phyloP scores from a whole-genome alignment of 495 filamentous ascomycete genomes.

The Penicillium mononematosum region DNA sequence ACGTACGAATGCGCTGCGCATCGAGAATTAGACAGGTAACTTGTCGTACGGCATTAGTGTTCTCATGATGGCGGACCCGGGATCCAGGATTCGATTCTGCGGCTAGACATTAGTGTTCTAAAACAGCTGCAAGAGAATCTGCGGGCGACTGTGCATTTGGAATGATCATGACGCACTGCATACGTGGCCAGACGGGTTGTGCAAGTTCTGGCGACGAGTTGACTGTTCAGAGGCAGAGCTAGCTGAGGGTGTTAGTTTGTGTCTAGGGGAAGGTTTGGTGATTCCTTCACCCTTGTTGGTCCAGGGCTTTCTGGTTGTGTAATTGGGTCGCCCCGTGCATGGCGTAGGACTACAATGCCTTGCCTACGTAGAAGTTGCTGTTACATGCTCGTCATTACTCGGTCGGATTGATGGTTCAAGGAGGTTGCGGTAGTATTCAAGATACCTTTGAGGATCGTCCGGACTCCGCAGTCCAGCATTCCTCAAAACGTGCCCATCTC shows the following conservation, averaged over 20 bases:
- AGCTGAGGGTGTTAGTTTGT: neutral
- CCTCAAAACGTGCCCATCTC: neutral
- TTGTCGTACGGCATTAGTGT: neutral
- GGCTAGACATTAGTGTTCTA: neutral
- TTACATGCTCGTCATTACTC: neutral
- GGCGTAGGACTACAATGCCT: neutral
- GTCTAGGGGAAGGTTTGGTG: neutral
- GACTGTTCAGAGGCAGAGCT: neutral
- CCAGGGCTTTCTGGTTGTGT: neutral
- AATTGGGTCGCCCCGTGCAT: neutral
- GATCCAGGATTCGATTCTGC: slow-evolving; percentile 3
- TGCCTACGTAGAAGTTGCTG: neutral
- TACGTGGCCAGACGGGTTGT: neutral
- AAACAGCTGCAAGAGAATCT: neutral
- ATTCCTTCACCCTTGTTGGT: slow-evolving; percentile 1
- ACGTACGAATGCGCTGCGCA: neutral
- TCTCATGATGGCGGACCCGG: neutral
- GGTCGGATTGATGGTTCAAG: neutral
- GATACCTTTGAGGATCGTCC: slow-evolving; percentile 4
- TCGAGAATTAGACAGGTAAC: neutral
- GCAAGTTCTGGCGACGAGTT: neutral
- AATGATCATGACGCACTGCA: neutral
- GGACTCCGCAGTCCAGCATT: neutral
- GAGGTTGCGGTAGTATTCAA: slow-evolving; percentile 3
- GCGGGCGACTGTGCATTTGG: neutral